Conservation (phyloP, 164 flowering plant genomes). For the Vitis rupestris region DNA sequence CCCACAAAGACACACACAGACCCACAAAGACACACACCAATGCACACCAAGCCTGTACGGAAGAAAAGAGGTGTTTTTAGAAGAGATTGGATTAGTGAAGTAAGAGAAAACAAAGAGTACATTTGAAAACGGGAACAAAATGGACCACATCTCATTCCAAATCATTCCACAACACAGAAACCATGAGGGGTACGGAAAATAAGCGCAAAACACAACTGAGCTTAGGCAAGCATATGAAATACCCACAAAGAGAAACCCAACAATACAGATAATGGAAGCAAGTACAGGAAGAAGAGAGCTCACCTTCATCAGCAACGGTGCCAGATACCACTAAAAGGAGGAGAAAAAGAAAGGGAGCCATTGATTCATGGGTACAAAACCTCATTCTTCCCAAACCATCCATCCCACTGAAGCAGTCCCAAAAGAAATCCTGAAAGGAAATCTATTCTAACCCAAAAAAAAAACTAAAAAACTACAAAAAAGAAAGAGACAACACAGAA, state of each 20-base stretch:
- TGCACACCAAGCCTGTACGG: not conserved
- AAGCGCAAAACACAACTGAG: not conserved
- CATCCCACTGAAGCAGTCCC: not conserved
- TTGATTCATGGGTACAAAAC: not conserved
- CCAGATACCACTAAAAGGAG: constrained; percentile 19
- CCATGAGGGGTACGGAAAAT: not conserved
- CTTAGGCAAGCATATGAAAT: not conserved
- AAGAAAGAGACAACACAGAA: constrained; percentile 2
- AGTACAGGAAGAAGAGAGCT: constrained; percentile 6
- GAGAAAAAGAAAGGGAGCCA: constrained; percentile 17
- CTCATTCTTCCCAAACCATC: constrained; percentile 11
- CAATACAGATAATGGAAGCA: not conserved
- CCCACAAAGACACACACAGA: not conserved
- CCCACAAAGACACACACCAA: not conserved
- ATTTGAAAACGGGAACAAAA: not conserved
- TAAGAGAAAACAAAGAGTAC: not conserved
- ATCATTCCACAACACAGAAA: not conserved
- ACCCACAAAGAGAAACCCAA: not conserved
- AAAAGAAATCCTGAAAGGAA: constrained; percentile 1
- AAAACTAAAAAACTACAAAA: not conserved
- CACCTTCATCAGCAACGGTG: constrained; percentile 27
- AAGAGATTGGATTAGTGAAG: not conserved
- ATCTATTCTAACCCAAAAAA: not conserved
- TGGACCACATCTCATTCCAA: not conserved
- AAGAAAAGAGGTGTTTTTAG: not conserved